Percentiles rank a stretch among this genome's conserved stretches.
Conservation (phyloP, 306 rosid genomes). For the Malus sieversii region DNA sequence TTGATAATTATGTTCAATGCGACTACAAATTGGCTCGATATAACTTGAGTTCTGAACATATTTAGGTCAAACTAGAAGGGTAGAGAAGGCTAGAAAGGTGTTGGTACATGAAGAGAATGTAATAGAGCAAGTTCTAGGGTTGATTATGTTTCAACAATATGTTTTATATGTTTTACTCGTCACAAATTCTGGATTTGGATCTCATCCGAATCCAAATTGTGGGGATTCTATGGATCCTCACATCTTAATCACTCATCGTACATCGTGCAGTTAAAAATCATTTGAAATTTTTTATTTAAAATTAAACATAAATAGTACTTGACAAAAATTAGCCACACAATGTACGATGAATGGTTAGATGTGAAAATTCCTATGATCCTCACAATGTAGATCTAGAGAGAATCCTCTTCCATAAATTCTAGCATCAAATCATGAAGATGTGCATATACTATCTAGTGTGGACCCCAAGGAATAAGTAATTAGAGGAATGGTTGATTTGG, state of each 20-base stretch:
- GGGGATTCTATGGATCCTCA: too few relatives aligned
- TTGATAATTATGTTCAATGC: neutral
- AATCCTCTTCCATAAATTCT: neutral
- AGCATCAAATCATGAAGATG: neutral
- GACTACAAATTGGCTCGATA: neutral
- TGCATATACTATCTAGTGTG: neutral
- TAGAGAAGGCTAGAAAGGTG: neutral
- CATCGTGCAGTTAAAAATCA: too few relatives aligned
- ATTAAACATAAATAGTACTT: too few relatives aligned
- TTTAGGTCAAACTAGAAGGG: neutral
- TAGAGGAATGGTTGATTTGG: neutral
- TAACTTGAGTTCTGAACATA: neutral
- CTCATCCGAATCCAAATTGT: too few relatives aligned
- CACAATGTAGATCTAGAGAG: too few relatives aligned
- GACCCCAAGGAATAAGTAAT: neutral
- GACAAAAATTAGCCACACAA: fast-evolving
- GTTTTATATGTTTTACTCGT: neutral
- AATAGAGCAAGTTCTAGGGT: neutral
- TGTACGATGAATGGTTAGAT: fast-evolving
- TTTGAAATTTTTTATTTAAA: too few relatives aligned
- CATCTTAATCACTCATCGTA: too few relatives aligned
- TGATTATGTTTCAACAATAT: neutral
- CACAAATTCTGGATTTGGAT: neutral
- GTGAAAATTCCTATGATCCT: too few relatives aligned
- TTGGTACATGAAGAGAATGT: neutral